Evolutionary conservation across 305 asterid species (phyloP).

Genomic region (Fraxinus greggii): DNA sequence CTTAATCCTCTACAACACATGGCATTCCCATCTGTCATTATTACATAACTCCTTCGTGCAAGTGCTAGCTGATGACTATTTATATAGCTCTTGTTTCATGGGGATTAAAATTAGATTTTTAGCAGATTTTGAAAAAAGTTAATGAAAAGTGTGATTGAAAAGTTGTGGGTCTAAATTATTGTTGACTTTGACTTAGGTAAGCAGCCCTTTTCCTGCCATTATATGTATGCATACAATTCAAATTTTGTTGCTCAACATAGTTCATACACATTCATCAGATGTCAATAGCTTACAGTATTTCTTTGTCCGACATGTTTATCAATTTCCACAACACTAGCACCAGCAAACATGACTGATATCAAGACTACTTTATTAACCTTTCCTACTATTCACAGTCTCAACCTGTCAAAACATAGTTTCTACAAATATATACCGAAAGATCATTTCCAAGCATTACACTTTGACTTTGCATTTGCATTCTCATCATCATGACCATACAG

Average conservation of each 20-base stretch:
- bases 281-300: neutral
- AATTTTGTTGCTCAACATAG: neutral
- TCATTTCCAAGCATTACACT: neutral
- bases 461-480: conserved; percentile 9
- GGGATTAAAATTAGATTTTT: too few species aligned
- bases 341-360: neutral
- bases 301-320: neutral
- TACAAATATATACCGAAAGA: neutral
- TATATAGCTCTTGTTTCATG: neutral
- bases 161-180: too few species aligned
- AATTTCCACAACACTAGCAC: neutral
- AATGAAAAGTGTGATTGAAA: too few species aligned
- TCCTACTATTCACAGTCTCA: neutral
- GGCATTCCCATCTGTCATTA: neutral
- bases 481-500: neutral
- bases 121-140: too few species aligned
- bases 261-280: neutral
- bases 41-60: neutral
- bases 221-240: neutral
- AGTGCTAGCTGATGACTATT: neutral
- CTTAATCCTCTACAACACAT: neutral
- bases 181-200: neutral
- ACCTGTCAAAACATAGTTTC: neutral
- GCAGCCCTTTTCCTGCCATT: neutral
- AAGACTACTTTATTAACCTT: neutral